A percentile compares a stretch with the other conserved stretches of the same genome.
phyloP scores from a whole-genome alignment of 1,284 basidiomycete species.

The Leccinum solheimii region DNA sequence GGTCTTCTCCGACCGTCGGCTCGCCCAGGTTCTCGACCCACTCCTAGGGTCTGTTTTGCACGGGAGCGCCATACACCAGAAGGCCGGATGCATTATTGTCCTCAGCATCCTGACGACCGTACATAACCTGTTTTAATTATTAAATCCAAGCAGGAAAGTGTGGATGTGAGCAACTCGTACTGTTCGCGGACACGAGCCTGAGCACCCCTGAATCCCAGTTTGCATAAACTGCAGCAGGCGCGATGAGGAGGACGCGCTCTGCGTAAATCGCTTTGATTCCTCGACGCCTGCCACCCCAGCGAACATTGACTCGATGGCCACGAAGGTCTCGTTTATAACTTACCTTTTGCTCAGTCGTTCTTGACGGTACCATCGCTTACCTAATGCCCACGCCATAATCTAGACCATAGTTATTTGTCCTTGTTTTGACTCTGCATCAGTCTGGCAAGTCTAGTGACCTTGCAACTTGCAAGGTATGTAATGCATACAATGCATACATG shows the following conservation, averaged over 20 bases:
- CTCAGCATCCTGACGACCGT: background rate
- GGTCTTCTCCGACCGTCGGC: conserved; percentile 10
- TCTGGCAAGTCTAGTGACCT: no score
- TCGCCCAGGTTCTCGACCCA: no score
- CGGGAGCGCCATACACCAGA: conserved; percentile 48
- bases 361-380: no score
- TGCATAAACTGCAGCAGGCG: conserved; percentile 64
- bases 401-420: no score
- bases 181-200: conserved; percentile 49
- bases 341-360: no score
- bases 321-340: no score
- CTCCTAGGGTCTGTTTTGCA: conserved; percentile 59
- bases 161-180: conserved; percentile 44
- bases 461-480: no score
- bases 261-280: conserved; percentile 23
- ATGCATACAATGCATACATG: no score
- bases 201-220: conserved; percentile 55
- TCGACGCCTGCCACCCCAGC: conserved; percentile 15
- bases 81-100: conserved; percentile 40
- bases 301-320: conserved; percentile 42
- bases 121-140: background rate
- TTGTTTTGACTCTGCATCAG: no score
- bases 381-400: no score
- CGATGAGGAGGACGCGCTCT: conserved; percentile 46
- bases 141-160: conserved; percentile 50